Percentiles rank a stretch among this genome's conserved stretches.
Conservation (phyloP, 768 basidiomycete species). For the Xanthoconium purpureum region DNA sequence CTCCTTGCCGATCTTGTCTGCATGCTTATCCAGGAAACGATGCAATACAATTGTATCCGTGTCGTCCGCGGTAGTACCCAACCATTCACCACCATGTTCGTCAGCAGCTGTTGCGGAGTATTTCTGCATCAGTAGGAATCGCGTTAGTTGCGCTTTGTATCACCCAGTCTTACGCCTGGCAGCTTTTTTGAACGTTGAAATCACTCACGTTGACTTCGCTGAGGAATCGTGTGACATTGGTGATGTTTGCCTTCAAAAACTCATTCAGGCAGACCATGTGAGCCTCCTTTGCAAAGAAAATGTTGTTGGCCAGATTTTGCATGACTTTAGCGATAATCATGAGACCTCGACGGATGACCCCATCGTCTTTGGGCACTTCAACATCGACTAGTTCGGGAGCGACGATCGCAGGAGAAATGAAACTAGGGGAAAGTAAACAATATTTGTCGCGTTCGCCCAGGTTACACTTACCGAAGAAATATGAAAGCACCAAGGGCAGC, state of each 20-base stretch:
- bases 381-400: conserved; percentile 83
- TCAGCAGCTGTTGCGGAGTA: conserved; percentile 43
- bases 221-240: conserved; percentile 71
- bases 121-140: conserved; percentile 33
- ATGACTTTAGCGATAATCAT: conserved; percentile 89
- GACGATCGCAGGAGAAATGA: conserved; percentile 89
- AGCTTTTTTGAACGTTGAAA: neutral
- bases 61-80: conserved; percentile 74
- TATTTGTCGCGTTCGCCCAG: neutral
- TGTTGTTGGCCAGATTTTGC: conserved; percentile 92
- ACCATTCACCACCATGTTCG: conserved; percentile 69
- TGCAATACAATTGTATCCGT: conserved; percentile 82
- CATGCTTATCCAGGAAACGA: conserved; percentile 80
- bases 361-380: conserved; percentile 63
- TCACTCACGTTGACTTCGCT: conserved; percentile 65
- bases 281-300: conserved; percentile 87
- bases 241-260: conserved; percentile 68
- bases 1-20: conserved; percentile 86
- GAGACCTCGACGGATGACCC: conserved; percentile 68
- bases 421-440: conserved; percentile 43
- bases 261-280: conserved; percentile 80
- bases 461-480: conserved; percentile 64
- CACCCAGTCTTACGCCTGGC: no score
- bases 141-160: neutral
- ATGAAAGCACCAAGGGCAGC: conserved; percentile 87